A percentile compares a stretch with the other conserved stretches of the same genome.
Evolutionary conservation across 73 alveolate genomes (phyloP).

Genomic region (Tetrahymena borealis): DNA sequence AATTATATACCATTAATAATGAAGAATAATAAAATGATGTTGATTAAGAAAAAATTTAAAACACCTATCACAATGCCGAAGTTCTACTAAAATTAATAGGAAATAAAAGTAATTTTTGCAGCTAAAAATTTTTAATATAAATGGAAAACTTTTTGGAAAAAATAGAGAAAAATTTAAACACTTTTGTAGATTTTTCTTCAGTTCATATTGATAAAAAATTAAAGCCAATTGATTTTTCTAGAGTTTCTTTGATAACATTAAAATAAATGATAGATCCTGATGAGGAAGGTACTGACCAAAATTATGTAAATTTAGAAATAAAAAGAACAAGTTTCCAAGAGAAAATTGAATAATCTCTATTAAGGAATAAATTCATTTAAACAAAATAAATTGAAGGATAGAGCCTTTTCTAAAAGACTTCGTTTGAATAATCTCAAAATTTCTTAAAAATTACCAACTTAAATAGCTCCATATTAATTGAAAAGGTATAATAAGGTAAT

Average conservation of each 20-base stretch:
- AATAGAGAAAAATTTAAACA: neutral
- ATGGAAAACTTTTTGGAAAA: neutral
- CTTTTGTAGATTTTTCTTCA: neutral
- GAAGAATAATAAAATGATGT: too few relatives aligned
- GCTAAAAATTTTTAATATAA: neutral
- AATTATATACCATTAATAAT: too few relatives aligned
- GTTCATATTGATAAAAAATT: neutral
- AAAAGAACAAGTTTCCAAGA: neutral
- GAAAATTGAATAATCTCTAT: too few relatives aligned
- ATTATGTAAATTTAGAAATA: too few relatives aligned
- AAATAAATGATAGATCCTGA: neutral
- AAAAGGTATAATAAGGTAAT: neutral
- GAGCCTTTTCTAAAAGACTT: too few relatives aligned
- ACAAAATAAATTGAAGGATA: too few relatives aligned
- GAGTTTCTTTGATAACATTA: neutral
- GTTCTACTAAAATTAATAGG: neutral
- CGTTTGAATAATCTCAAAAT: too few relatives aligned
- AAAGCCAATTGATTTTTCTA: neutral
- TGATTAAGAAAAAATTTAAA: too few relatives aligned
- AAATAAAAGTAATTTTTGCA: neutral
- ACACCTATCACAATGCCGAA: too few relatives aligned
- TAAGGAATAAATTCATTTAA: too few relatives aligned
- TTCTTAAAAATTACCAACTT: too few relatives aligned
- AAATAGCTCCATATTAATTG: neutral
- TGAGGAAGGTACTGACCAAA: too few relatives aligned